These are phyloP conservation scores for Suhomyces coccinellae DNA, from an alignment of 1,139 yeast genomes.

Conservation along the genomic window DNA sequence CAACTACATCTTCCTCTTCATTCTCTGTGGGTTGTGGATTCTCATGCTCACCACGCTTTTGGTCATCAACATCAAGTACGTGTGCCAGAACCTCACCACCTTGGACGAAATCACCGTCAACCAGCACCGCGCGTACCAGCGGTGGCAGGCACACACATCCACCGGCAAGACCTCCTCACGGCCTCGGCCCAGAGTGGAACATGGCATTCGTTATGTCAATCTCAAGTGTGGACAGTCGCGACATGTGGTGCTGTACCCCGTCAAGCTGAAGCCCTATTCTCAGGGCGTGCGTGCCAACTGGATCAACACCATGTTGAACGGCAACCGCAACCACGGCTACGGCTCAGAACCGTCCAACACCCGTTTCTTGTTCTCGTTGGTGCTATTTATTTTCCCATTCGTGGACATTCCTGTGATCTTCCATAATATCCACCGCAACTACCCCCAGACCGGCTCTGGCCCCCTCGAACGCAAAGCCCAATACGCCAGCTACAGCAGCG, in stretches of 20 bases:
- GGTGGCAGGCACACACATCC: slow-evolving; percentile 19
- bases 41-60: slow-evolving; percentile 41
- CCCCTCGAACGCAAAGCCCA: not conserved
- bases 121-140: slow-evolving; percentile 24
- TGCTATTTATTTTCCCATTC: slow-evolving; percentile 31
- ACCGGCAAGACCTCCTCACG: slow-evolving; percentile 8
- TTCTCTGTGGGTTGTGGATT: slow-evolving; percentile 43
- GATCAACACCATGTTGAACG: slow-evolving; percentile 35
- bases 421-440: slow-evolving; percentile 5
- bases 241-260: slow-evolving; percentile 31
- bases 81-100: slow-evolving; percentile 48
- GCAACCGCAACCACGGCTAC: slow-evolving; percentile 26
- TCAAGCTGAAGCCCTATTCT: slow-evolving; percentile 25
- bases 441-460: not conserved
- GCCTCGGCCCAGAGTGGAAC: slow-evolving; percentile 29
- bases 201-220: slow-evolving; percentile 36
- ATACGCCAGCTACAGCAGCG: slow-evolving; percentile 10
- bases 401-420: slow-evolving; percentile 26
- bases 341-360: slow-evolving; percentile 11
- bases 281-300: slow-evolving; percentile 35
- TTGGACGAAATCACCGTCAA: slow-evolving; percentile 22
- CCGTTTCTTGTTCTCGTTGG: slow-evolving; percentile 22
- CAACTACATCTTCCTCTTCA: slow-evolving; percentile 45
- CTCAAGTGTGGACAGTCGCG: slow-evolving; percentile 26
- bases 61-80: slow-evolving; percentile 37